Base-by-base conservation (phyloP, 2,329 filamentous ascomycete genomes). In the Xylaria sp. region DNA sequence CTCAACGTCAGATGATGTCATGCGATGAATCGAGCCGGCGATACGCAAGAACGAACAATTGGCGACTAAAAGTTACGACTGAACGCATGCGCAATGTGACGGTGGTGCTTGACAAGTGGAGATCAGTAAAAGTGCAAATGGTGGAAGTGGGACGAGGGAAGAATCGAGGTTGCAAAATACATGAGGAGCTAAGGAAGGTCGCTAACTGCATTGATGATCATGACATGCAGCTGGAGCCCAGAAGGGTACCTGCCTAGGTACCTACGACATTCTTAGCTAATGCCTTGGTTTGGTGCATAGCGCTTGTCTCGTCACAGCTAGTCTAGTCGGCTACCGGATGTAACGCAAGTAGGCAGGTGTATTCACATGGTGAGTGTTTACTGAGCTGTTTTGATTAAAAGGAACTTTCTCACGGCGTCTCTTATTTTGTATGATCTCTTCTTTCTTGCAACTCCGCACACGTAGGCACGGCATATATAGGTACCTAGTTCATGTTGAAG, bases 171-270 rank as follows among this genome's bases (percentile, higher is more conserved):
- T 30, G 23, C 54, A 57, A 46, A 42, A 42, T 8, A 42, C 23
- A 4, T 1, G 23, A 30, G 23, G 23, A 30, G 23, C 37, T 42
- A 42, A 13, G 8, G 7, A 42, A 42, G 37, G 54, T 52, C 54
- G 59, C 54, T 37, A 57, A 54, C 37, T 42, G 55, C n/a, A 63
- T 57, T 52, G 53, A 59, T 49, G 59, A 60, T 60, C 55, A 61
- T 63, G 59, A 52, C 59, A 51, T 51, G 30, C 11, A 6, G 5
- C 11, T 4, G 13, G 2, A 42, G 37, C 37, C 13, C 9, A 42
- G 13, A 10, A 42, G 13, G 9, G 37, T 42, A 42, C 37, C 37
- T 42, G 8, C 37, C 13, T 3, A 13, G 37, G 37, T 13, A 42
- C 13, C 37, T 42, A 42, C 37, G 37, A 42, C 37, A 10, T 42